These are phyloP conservation scores for Lactarius tabidus DNA, from an alignment of 768 basidiomycete genomes.

Conservation along the genomic window DNA sequence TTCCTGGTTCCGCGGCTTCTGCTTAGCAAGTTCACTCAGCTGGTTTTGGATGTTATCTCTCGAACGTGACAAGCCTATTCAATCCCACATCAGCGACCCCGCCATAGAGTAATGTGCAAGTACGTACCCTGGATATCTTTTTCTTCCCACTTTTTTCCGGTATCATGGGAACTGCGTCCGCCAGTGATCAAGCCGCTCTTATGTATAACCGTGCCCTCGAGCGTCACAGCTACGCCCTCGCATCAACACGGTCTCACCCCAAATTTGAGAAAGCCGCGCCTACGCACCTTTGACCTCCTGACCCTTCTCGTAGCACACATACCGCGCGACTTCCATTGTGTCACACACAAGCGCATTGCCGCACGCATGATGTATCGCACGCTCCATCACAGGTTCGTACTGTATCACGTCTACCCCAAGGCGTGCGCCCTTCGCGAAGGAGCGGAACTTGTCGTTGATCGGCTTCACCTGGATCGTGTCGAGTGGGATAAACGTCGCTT, in stretches of 20 bases:
- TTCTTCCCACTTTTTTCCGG: slow-evolving; percentile 91
- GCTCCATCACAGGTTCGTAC: slow-evolving; percentile 72
- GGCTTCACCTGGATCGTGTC: slow-evolving; percentile 95
- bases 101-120: not conserved
- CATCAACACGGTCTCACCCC: not conserved
- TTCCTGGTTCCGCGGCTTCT: slow-evolving; percentile 76
- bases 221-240: slow-evolving; percentile 69
- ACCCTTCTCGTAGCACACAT: slow-evolving; percentile 89
- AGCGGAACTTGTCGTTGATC: slow-evolving; percentile 90
- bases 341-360: slow-evolving; percentile 95
- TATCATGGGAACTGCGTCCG: slow-evolving; percentile 73
- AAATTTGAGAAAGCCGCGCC: not conserved
- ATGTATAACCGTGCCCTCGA: slow-evolving; percentile 96
- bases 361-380: slow-evolving; percentile 96
- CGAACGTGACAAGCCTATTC: slow-evolving; percentile 49
- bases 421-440: slow-evolving; percentile 73
- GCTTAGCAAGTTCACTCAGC: slow-evolving; percentile 77
- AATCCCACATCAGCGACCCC: not conserved
- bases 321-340: slow-evolving; percentile 86
- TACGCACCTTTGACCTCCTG: slow-evolving; percentile 92
- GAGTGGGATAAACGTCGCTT: slow-evolving; percentile 97
- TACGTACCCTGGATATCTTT: slow-evolving; percentile 79
- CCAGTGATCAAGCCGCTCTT: slow-evolving; percentile 97
- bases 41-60: slow-evolving; percentile 70
- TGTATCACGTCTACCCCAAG: slow-evolving; percentile 59